These are phyloP conservation scores for Vigna mungo DNA, from an alignment of 306 rosid species.

Conservation along the genomic window DNA sequence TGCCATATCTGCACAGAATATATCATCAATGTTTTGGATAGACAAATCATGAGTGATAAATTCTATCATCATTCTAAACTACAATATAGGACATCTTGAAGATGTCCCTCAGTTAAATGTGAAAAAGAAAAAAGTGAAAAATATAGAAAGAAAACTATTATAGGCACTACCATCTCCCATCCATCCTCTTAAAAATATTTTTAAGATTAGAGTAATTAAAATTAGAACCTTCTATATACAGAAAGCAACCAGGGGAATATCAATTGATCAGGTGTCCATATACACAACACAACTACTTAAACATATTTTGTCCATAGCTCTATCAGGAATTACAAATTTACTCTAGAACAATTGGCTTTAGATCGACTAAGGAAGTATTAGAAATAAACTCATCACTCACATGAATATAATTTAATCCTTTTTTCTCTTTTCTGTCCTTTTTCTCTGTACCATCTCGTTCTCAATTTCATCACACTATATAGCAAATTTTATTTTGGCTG, in stretches of 20 bases:
- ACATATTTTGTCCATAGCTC: conserved; percentile 27
- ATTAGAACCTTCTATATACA: background rate
- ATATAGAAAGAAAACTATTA: background rate
- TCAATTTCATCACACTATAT: conserved; percentile 8
- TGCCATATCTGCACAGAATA: conserved; percentile 84
- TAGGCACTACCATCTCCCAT: background rate
- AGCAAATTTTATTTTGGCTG: conserved; percentile 7
- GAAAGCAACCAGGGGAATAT: conserved; percentile 6
- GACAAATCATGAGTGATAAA: conserved; percentile 17
- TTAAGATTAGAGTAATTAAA: no score
- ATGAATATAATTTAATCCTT: background rate
- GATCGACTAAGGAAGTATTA: background rate
- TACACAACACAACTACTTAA: conserved; percentile 5
- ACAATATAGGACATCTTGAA: background rate
- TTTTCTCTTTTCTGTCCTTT: background rate
- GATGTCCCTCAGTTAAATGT: conserved; percentile 24
- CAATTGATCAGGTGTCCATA: background rate
- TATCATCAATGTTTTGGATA: conserved; percentile 35
- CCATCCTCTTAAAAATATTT: background rate
- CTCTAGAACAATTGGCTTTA: background rate
- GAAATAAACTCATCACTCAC: background rate
- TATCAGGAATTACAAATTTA: background rate
- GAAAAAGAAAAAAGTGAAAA: background rate
- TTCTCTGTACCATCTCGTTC: conserved; percentile 12
- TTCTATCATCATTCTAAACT: conserved; percentile 17